Evolutionary conservation across 306 rosid species (phyloP), one percentile per base, ranked within the genome.

Genomic region (Gillenia trifoliata): DNA sequence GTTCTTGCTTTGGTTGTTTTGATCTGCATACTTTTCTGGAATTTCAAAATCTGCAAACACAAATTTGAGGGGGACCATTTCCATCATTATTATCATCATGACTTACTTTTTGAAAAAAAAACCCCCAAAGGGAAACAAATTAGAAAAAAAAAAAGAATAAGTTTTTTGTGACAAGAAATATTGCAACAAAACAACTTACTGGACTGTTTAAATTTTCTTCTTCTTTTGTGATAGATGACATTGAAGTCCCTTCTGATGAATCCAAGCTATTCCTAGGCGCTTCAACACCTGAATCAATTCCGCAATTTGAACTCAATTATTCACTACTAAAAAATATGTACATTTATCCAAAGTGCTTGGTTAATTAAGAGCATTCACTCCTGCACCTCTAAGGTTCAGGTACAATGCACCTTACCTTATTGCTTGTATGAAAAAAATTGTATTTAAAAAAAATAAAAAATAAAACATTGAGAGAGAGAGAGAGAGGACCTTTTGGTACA

Each of bases 221-320:
- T 50, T 84, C 72, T 73, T 80, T 88, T 68, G 84, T 78, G 74
- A 73, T 38, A 70, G 72, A 73, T 74, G 90, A 74, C 17, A 83
- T 34, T 69, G 78, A 60, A 36, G 78, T 41, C 31, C 75, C 81
- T 49, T 88, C 87, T 61, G 85, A 91, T 79, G 68, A 72, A 60
- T 88, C 88, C 90, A 91, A 76, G 84, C 96, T 89, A 79, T 88
- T 93, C 80, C 96, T 80, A 52, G 97, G 97, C 47, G 97, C 96
- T 82, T 88, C 93, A 78, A 77, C 49, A 34, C 98, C 98, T 91
- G 86, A 64, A 81, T 71, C 6, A 36, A 45, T 38, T 40, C 43
- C 77, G 72, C 47, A 84, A 38, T 38, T 38, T 38, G 41, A 81
- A 55, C 45, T 68, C 6, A 4, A 13, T 45, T 22, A 34, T 5